Evolutionary conservation across 2,329 filamentous ascomycete genomes (phyloP).

Genomic region (Phialophora expanda): DNA sequence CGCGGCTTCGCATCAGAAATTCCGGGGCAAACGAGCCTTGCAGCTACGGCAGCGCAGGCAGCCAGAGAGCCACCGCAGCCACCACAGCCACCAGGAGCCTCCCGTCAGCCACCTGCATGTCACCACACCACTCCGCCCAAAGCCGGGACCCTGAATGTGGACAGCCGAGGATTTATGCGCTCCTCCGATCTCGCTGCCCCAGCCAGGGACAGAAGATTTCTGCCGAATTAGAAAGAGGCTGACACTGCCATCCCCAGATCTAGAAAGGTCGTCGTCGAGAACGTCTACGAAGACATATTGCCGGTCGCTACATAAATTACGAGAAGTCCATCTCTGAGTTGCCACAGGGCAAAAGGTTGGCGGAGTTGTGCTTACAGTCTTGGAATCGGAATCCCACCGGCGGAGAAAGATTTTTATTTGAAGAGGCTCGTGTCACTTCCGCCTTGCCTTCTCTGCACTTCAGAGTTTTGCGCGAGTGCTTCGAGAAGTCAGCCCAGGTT

Average conservation of each 20-base stretch:
- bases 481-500: not conserved
- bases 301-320: not conserved
- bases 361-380: constrained; percentile 8
- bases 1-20: not conserved
- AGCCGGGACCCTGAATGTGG: not conserved
- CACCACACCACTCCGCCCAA: not conserved
- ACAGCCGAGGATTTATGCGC: not conserved
- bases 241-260: constrained; percentile 1
- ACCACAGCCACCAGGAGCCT: not conserved
- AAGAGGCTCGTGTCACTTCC: not conserved
- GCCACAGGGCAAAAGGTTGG: not conserved
- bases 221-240: constrained; percentile 4
- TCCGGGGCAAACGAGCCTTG: not conserved
- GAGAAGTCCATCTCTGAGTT: not conserved
- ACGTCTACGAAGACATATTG: not conserved
- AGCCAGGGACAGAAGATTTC: not conserved
- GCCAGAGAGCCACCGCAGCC: not conserved
- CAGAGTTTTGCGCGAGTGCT: not conserved
- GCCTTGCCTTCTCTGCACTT: not conserved
- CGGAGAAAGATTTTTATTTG: not conserved
- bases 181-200: constrained; percentile 2
- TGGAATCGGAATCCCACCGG: not conserved
- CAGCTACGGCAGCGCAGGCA: no score
- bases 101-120: no score
- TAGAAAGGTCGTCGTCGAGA: not conserved